Base-by-base conservation (phyloP, 768 basidiomycete species). In the Leccinum subtestaceum region DNA sequence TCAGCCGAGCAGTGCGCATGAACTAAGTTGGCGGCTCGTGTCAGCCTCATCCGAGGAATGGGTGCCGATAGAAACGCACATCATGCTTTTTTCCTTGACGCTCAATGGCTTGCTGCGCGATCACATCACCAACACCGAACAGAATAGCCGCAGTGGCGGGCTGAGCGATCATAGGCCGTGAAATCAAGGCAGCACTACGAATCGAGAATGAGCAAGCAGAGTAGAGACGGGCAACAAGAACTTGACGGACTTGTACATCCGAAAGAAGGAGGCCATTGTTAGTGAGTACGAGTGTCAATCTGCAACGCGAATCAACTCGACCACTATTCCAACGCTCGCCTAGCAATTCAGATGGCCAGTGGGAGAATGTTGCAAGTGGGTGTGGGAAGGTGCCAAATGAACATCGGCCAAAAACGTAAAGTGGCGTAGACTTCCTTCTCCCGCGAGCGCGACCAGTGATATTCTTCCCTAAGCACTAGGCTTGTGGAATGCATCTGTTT, bases 31-130 rank as follows among this genome's bases (percentile, higher is more conserved):
- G 53, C 52, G 23, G 23, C 5, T 48, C 4, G 21, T n/a, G 19
- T 58, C 59, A 60, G 32, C 31, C 1, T 31, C 23, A 8, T 60
- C 15, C 4, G 1, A 54, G 23, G 23, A 15, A 21, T 48, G 15
- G 2, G 17, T 40, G 9, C 2, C 4, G 11, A 54, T 10, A 36
- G 23, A 57, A 31, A 78, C 85, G 63, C 62, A 91, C 89, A 63
- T 97, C 93, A 67, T 96, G 93, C 2, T 86, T 71, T 55, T 67
- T 76, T 6, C 92, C 91, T 63, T 77, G 82, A 66, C 77, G 78
- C 68, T 95, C 95, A 19, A 95, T 81, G 1, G 76, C 81, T 72
- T 96, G 95, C 73, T 97, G 94, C 0, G 94, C 94, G 46, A 95
- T 81, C 1, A 94, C 65, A 68, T 93, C 92, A 21, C 89, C 91